Evolutionary conservation across 352 stramenopile genomes (phyloP).

Genomic region (Pilasporangium apinafurcum): DNA sequence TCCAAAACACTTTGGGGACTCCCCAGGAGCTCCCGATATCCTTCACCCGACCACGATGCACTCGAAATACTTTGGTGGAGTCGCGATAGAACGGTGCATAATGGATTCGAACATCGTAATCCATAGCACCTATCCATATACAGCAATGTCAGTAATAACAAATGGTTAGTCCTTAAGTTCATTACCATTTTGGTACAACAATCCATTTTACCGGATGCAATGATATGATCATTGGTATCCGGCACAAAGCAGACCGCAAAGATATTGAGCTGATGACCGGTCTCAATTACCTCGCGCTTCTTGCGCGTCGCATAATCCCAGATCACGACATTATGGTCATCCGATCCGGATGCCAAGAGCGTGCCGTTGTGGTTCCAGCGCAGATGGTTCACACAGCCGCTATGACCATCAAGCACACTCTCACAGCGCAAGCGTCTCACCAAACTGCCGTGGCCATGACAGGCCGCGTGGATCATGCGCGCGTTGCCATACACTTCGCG

Average conservation of each 20-base stretch:
- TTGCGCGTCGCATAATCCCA: conserved; percentile 70
- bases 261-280: conserved; percentile 79
- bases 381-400: conserved; percentile 83
- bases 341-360: conserved; percentile 72
- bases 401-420: conserved; percentile 42
- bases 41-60: conserved; percentile 78
- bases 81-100: conserved; percentile 72
- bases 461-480: conserved; percentile 27
- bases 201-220: conserved; percentile 34
- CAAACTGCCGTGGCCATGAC: conserved; percentile 51
- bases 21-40: conserved; percentile 61
- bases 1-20: conserved; percentile 82
- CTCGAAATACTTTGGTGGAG: conserved; percentile 53
- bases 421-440: conserved; percentile 55
- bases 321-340: conserved; percentile 74
- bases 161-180: too few species aligned
- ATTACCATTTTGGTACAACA: not conserved
- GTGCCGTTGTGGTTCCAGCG: conserved; percentile 69
- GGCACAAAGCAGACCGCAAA: conserved; percentile 86
- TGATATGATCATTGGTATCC: conserved; percentile 69
- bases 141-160: too few species aligned
- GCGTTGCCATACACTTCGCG: conserved; percentile 47
- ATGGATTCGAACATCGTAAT: conserved; percentile 82
- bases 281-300: conserved; percentile 51
- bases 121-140: too few species aligned